These are phyloP conservation scores for Pleurotus tuber-regium DNA, from an alignment of 768 basidiomycete species.

Conservation along the genomic window DNA sequence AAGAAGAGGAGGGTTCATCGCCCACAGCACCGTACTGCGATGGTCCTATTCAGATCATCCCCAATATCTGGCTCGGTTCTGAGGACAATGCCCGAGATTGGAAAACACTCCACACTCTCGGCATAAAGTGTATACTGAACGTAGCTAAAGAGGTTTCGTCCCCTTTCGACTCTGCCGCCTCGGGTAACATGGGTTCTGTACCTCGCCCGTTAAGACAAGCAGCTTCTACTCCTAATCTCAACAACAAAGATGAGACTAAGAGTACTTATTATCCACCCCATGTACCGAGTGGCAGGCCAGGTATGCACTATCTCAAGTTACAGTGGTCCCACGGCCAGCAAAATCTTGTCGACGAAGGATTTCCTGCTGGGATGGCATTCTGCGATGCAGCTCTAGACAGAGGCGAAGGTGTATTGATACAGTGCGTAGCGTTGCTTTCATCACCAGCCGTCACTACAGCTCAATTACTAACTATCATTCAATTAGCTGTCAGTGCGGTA, in stretches of 20 bases:
- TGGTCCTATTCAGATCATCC: slow-evolving; percentile 83
- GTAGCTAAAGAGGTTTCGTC: slow-evolving; percentile 89
- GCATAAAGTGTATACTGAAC: slow-evolving; percentile 82
- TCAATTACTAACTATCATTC: slow-evolving; percentile 19
- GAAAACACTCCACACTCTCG: slow-evolving; percentile 62
- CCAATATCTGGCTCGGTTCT: slow-evolving; percentile 86
- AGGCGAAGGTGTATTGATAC: slow-evolving; percentile 79
- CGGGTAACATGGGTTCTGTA: too few relatives aligned
- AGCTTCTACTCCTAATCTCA: slow-evolving; percentile 68
- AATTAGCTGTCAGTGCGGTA: slow-evolving; percentile 87
- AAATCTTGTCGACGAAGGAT: slow-evolving; percentile 78
- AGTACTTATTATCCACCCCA: slow-evolving; percentile 69
- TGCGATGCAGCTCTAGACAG: slow-evolving; percentile 74
- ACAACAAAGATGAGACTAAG: slow-evolving; percentile 30
- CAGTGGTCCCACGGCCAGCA: slow-evolving; percentile 94
- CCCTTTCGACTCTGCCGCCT: slow-evolving; percentile 51
- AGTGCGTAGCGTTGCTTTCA: slow-evolving; percentile 51
- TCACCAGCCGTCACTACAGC: slow-evolving; percentile 12
- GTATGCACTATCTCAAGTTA: slow-evolving; percentile 85
- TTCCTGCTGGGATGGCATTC: slow-evolving; percentile 78
- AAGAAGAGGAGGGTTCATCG: slow-evolving; percentile 37
- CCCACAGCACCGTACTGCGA: slow-evolving; percentile 69
- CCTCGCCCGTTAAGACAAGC: slow-evolving; percentile 54
- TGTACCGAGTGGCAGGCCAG: slow-evolving; percentile 65
- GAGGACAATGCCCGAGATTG: slow-evolving; percentile 91